Conservation (phyloP, 257 asterid species). For the Nicotiana tomentosiformis region DNA sequence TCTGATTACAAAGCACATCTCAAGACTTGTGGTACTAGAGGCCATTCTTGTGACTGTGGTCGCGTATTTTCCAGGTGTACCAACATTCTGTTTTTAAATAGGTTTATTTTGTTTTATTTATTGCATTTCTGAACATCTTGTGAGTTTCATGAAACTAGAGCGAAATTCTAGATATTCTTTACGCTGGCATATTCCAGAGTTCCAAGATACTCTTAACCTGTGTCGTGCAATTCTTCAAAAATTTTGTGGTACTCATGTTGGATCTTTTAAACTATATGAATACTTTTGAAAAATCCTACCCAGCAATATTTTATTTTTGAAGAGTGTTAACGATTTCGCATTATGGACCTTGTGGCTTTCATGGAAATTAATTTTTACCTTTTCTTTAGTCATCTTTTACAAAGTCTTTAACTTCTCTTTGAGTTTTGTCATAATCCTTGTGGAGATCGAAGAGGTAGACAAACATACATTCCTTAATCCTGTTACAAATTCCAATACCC, state of each 20-base stretch:
- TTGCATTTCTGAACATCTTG: no score
- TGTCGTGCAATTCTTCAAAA: no score
- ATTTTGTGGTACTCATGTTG: no score
- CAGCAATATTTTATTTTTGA: no score
- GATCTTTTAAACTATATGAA: no score
- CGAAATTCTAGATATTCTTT: no score
- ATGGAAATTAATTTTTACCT: background rate
- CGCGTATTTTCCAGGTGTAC: slow-evolving; percentile 45
- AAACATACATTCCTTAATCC: background rate
- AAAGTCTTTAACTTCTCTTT: background rate
- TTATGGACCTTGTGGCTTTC: background rate
- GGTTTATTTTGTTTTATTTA: no score
- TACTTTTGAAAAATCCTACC: no score
- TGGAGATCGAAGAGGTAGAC: background rate
- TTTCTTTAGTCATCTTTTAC: background rate
- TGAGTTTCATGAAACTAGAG: no score
- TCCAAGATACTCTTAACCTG: background rate
- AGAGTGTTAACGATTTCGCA: no score
- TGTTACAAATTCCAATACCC: background rate
- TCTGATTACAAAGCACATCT: slow-evolving; percentile 70
- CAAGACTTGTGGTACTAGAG: slow-evolving; percentile 72
- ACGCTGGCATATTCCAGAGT: background rate
- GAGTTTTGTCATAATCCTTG: background rate
- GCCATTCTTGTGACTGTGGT: slow-evolving; percentile 72
- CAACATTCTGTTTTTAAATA: no score